Evolutionary conservation across 345 rosid genomes (phyloP), one percentile per base, ranked within the genome.

Genomic region (Angophora floribunda): DNA sequence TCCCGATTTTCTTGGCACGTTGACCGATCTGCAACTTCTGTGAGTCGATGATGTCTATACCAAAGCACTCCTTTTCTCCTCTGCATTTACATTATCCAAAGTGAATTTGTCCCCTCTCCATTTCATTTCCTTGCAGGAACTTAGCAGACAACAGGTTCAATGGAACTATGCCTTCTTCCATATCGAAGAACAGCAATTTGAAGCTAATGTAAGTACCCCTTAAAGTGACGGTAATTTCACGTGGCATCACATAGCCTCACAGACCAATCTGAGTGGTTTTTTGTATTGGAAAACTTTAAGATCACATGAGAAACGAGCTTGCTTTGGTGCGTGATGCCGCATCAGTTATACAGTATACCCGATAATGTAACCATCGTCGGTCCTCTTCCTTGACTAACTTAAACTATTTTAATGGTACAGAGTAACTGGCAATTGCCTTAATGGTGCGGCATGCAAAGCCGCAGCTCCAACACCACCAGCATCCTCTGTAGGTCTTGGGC

Each of bases 1-100:
- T 86, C 91, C 89, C 2, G 45, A 89, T 79, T 67, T 91, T 89
- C 91, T 91, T 36, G 88, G 91, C 16, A 41, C 32, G 50, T 84
- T 85, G 32, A 88, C 89, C 3, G 61, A 86, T 63, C 87, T 87
- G 16, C 65, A 59, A 86, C 44, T 84, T 13, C 12, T 90, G 91
- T 87, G 80, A 91, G 92, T 87, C 65, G 51, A 41, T 49, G 12
- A 16, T 30, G 22, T 67, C 79, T 67, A 44, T 15, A 30, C 21
- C 6, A 2, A 15, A 30, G 11, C 44, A 8, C 3, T 30, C 78
- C 41, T 65, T 30, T 30, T 4, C 21, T 30, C 36, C 19, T 4
- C 30, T 0, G 78, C 41, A 65, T 65, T 67, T 15, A 4, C 5
- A 67, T 67, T 30, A 67, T 67, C 79, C 22, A 30, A 67, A 67